Evolutionary conservation across 768 basidiomycete genomes (phyloP).

Genomic region (Naematelia encephala): DNA sequence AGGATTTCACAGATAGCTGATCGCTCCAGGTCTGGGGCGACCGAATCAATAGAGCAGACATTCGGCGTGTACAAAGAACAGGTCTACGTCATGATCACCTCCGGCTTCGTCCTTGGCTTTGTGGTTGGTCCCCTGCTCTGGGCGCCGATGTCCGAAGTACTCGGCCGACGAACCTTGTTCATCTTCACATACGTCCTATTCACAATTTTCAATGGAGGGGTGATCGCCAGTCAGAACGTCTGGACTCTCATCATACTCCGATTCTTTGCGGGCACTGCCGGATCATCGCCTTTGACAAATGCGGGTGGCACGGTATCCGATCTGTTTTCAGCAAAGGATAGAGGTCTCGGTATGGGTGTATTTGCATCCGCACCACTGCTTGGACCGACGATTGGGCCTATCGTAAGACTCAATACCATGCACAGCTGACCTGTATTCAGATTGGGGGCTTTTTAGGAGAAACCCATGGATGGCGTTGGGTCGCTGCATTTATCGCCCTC

Average conservation of each 20-base stretch:
- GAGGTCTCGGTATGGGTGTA: conserved; percentile 16
- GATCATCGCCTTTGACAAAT: conserved; percentile 48
- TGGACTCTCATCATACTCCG: conserved; percentile 48
- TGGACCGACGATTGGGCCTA: conserved; percentile 40
- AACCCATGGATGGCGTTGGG: conserved; percentile 44
- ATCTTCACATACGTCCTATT: conserved; percentile 47
- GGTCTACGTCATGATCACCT: conserved; percentile 30
- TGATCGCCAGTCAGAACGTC: conserved; percentile 45
- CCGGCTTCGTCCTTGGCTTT: conserved; percentile 34
- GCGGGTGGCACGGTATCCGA: conserved; percentile 28
- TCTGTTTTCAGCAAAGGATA: not conserved
- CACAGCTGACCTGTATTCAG: not conserved
- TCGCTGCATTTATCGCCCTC: conserved; percentile 38
- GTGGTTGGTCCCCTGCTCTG: conserved; percentile 46
- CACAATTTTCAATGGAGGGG: conserved; percentile 48
- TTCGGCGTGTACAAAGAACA: conserved; percentile 15
- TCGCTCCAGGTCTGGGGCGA: conserved; percentile 21
- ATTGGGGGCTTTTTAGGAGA: conserved; percentile 46
- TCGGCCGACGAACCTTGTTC: conserved; percentile 49
- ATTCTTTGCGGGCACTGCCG: conserved; percentile 49
- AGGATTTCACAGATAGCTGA: not conserved
- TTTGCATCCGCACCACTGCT: conserved; percentile 41
- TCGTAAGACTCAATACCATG: conserved; percentile 32
- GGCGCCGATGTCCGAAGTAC: conserved; percentile 47
- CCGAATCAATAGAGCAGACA: conserved; percentile 13